These are phyloP conservation scores for Collybia sordida DNA, from an alignment of 768 basidiomycete genomes.

Conservation along the genomic window DNA sequence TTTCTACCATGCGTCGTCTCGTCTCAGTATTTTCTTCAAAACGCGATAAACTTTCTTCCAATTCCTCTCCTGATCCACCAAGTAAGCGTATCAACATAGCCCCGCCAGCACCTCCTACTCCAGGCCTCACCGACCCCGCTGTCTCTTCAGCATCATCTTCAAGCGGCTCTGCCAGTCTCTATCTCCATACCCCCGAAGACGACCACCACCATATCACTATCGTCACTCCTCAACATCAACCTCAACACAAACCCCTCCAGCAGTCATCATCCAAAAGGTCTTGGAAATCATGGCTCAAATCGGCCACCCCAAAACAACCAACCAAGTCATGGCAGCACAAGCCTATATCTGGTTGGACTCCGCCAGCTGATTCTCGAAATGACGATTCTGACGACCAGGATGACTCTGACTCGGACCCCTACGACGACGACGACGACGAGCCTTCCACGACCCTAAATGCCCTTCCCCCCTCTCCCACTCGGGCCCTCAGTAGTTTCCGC, in stretches of 20 bases:
- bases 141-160: slow-evolving; percentile 62
- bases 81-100: slow-evolving; percentile 3
- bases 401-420: slow-evolving; percentile 15
- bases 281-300: slow-evolving; percentile 56
- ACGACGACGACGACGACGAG: slow-evolving; percentile 9
- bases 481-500: slow-evolving; percentile 37
- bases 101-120: slow-evolving; percentile 22
- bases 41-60: slow-evolving; percentile 33
- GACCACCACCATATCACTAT: slow-evolving; percentile 29
- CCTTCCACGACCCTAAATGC: slow-evolving; percentile 13
- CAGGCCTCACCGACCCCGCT: slow-evolving; percentile 19
- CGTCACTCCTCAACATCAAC: slow-evolving; percentile 6
- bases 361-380: slow-evolving; percentile 12
- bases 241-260: slow-evolving; percentile 12
- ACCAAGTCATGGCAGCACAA: slow-evolving; percentile 14
- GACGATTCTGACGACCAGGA: slow-evolving; percentile 16
- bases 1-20: slow-evolving; percentile 57
- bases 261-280: slow-evolving; percentile 39
- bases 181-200: slow-evolving; percentile 62
- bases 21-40: slow-evolving; percentile 54
- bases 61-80: slow-evolving; percentile 10
- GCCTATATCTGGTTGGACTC: slow-evolving; percentile 28
- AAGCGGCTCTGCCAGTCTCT: slow-evolving; percentile 55
- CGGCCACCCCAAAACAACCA: slow-evolving; percentile 14
- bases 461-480: slow-evolving; percentile 20